These are phyloP conservation scores for Aspergillus sp. DNA, from an alignment of 2,329 filamentous ascomycete genomes.

Conservation along the genomic window DNA sequence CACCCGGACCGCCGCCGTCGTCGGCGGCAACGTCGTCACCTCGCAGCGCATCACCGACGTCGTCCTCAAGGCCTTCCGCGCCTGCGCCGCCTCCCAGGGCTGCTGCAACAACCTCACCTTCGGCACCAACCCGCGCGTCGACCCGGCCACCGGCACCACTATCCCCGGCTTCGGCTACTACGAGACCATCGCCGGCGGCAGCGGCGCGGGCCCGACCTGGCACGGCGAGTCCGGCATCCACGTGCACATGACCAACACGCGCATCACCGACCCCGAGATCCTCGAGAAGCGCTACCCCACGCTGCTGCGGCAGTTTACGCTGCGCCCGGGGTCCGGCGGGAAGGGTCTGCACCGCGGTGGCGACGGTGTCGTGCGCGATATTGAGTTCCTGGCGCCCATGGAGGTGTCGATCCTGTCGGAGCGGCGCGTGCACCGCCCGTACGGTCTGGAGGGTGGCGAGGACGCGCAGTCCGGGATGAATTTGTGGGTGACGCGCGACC, in stretches of 20 bases:
- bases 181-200: constrained; percentile 81
- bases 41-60: constrained; percentile 79
- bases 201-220: constrained; percentile 74
- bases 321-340: constrained; percentile 66
- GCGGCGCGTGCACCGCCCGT: constrained; percentile 72
- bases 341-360: constrained; percentile 67
- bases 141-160: constrained; percentile 52
- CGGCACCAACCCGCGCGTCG: constrained; percentile 68
- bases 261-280: constrained; percentile 80
- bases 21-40: constrained; percentile 80
- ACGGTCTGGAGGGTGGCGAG: constrained; percentile 79
- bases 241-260: constrained; percentile 84
- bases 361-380: constrained; percentile 75
- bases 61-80: constrained; percentile 75
- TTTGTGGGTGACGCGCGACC: constrained; percentile 77
- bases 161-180: constrained; percentile 83
- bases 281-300: constrained; percentile 80
- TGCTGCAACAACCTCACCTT: constrained; percentile 85
- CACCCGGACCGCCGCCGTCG: constrained; percentile 73
- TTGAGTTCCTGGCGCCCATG: constrained; percentile 78
- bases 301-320: constrained; percentile 68
- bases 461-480: constrained; percentile 79
- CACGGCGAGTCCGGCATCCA: constrained; percentile 75
- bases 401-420: constrained; percentile 80
- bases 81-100: constrained; percentile 76